Percentiles rank a stretch among this genome's conserved stretches.
phyloP scores from a whole-genome alignment of 495 filamentous ascomycete genomes.

The Penicillium longicatenatum region DNA sequence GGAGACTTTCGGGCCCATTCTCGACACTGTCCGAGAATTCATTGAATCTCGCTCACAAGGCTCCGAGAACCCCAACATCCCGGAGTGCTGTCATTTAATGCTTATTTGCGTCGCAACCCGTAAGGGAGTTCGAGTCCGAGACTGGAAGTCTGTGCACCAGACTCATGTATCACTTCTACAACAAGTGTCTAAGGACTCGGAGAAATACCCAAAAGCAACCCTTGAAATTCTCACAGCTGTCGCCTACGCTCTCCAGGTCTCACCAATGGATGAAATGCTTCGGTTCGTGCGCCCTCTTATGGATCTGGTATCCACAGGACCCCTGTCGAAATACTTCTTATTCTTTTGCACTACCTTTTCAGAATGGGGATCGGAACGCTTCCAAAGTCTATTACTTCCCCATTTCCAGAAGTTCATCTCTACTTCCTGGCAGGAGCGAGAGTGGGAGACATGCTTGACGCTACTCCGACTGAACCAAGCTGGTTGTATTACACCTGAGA shows the following conservation, averaged over 20 bases:
- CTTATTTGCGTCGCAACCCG: constrained; percentile 71
- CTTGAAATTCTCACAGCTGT: constrained; percentile 62
- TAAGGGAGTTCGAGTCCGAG: constrained; percentile 70
- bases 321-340: constrained; percentile 69
- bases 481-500: constrained; percentile 46
- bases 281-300: constrained; percentile 64
- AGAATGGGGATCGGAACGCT: constrained; percentile 71
- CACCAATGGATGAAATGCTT: constrained; percentile 80
- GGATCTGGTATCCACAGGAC: constrained; percentile 62
- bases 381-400: constrained; percentile 72
- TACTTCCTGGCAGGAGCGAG: constrained; percentile 68
- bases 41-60: constrained; percentile 37
- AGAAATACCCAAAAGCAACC: constrained; percentile 44
- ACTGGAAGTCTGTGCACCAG: constrained; percentile 70
- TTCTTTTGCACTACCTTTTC: constrained; percentile 80
- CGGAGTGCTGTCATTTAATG: constrained; percentile 61
- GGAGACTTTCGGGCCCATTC: constrained; percentile 61
- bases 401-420: constrained; percentile 83
- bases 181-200: constrained; percentile 38
- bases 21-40: constrained; percentile 58
- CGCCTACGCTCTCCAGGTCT: constrained; percentile 69
- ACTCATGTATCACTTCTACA: constrained; percentile 57
- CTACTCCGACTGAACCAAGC: constrained; percentile 66
- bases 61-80: constrained; percentile 42
- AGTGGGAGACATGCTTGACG: constrained; percentile 67